A percentile compares a stretch with the other conserved stretches of the same genome.
Conservation (phyloP, 2,329 filamentous ascomycete species). For the Claviceps pazoutovae region DNA sequence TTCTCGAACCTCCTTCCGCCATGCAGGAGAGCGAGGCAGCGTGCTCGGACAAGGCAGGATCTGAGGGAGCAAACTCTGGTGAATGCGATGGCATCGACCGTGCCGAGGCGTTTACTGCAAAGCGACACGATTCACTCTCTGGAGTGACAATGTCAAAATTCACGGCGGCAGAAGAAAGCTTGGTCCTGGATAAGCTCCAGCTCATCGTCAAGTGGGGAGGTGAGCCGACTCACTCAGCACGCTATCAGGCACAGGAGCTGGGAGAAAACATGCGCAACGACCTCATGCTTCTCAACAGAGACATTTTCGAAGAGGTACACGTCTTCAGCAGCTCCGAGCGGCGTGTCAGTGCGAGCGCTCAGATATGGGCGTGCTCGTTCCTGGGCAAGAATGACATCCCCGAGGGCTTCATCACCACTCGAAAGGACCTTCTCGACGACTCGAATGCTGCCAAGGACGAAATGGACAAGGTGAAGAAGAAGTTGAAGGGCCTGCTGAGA, state of each 20-base stretch:
- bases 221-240: slow-evolving; percentile 90
- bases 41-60: slow-evolving; percentile 8
- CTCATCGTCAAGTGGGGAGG: slow-evolving; percentile 98
- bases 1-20: slow-evolving; percentile 20
- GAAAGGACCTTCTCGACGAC: slow-evolving; percentile 91
- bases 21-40: slow-evolving; percentile 17
- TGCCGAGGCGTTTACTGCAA: slow-evolving; percentile 24
- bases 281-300: slow-evolving; percentile 78
- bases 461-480: slow-evolving; percentile 99
- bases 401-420: slow-evolving; percentile 74
- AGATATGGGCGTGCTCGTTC: slow-evolving; percentile 89
- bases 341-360: slow-evolving; percentile 85
- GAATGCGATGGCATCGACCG: slow-evolving; percentile 9
- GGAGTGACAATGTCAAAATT: slow-evolving; percentile 88
- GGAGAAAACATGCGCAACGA: slow-evolving; percentile 95
- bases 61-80: background rate
- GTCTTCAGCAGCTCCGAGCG: slow-evolving; percentile 94
- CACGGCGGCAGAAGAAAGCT: slow-evolving; percentile 80
- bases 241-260: slow-evolving; percentile 90
- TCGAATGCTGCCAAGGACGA: slow-evolving; percentile 98
- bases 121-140: slow-evolving; percentile 70
- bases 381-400: slow-evolving; percentile 74
- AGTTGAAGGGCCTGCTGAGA: slow-evolving; percentile 80
- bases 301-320: slow-evolving; percentile 81
- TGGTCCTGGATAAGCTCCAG: slow-evolving; percentile 90